Evolutionary conservation across 148 eudicot genomes (phyloP).

Genomic region (Nyssa sinensis): DNA sequence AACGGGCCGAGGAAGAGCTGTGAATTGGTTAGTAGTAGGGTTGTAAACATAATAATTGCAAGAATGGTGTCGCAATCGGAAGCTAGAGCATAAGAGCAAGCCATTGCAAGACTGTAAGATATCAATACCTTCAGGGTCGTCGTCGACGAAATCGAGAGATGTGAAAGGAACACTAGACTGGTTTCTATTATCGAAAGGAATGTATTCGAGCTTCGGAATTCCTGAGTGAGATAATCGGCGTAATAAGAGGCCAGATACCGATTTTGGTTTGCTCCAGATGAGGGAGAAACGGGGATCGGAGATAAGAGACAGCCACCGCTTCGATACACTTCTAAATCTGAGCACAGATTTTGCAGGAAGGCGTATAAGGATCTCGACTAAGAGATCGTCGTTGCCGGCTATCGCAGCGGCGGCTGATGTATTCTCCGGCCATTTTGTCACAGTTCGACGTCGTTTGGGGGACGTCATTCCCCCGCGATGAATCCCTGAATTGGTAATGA

Average conservation of each 20-base stretch:
- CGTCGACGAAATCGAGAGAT: conserved; percentile 4
- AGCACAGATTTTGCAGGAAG: not conserved
- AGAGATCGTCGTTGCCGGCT: not conserved
- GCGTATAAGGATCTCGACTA: not conserved
- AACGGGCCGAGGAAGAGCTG: not conserved
- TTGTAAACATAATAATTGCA: no score
- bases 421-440: not conserved
- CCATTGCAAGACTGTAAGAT: conserved; percentile 6
- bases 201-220: not conserved
- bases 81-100: not conserved
- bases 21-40: not conserved
- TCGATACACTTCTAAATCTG: not conserved
- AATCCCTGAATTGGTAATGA: no score
- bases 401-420: not conserved
- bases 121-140: not conserved
- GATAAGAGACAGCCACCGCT: not conserved
- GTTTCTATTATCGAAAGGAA: not conserved
- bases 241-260: not conserved
- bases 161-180: not conserved
- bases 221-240: not conserved
- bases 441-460: not conserved
- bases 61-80: not conserved
- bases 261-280: not conserved
- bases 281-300: not conserved
- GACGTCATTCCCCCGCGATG: no score